Evolutionary conservation across 2,329 filamentous ascomycete species (phyloP).

Genomic region (Aotearoamyces nothofagi): DNA sequence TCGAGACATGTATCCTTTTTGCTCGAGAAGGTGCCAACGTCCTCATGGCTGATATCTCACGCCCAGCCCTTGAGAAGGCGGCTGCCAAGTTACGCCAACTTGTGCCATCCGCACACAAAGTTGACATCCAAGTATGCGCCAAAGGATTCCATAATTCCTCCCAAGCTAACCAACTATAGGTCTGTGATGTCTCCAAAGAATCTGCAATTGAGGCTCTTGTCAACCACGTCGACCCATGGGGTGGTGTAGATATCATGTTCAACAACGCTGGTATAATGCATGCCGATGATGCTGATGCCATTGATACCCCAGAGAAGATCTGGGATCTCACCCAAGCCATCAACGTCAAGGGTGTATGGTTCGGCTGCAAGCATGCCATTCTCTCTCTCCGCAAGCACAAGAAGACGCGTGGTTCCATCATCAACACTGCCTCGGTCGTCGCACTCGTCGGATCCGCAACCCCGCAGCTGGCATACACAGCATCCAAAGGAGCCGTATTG

Average conservation of each 20-base stretch:
- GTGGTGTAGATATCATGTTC: conserved; percentile 61
- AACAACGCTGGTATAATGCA: conserved; percentile 77
- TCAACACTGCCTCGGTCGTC: conserved; percentile 62
- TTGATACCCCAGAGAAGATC: conserved; percentile 57
- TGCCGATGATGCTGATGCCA: conserved; percentile 44
- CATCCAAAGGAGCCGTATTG: conserved; percentile 61
- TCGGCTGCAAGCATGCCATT: conserved; percentile 58
- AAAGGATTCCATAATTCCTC: conserved; percentile 5
- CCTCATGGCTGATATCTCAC: conserved; percentile 56
- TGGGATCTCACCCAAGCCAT: conserved; percentile 65
- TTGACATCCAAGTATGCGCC: conserved; percentile 26
- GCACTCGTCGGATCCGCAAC: conserved; percentile 59
- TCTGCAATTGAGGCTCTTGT: conserved; percentile 45
- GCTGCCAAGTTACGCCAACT: conserved; percentile 42
- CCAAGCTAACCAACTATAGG: too few relatives aligned
- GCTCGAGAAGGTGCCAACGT: conserved; percentile 56
- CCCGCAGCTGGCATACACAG: conserved; percentile 61
- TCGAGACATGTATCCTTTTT: conserved; percentile 61
- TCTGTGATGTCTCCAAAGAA: conserved; percentile 58
- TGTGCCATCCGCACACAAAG: conserved; percentile 31
- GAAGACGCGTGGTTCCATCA: conserved; percentile 53
- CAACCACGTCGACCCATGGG: conserved; percentile 48
- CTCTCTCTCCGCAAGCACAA: conserved; percentile 49
- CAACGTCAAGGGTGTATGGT: conserved; percentile 72
- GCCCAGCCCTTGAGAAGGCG: conserved; percentile 45